Evolutionary conservation across 805 yeast species (phyloP).

Genomic region (Lipomyces yamadae): DNA sequence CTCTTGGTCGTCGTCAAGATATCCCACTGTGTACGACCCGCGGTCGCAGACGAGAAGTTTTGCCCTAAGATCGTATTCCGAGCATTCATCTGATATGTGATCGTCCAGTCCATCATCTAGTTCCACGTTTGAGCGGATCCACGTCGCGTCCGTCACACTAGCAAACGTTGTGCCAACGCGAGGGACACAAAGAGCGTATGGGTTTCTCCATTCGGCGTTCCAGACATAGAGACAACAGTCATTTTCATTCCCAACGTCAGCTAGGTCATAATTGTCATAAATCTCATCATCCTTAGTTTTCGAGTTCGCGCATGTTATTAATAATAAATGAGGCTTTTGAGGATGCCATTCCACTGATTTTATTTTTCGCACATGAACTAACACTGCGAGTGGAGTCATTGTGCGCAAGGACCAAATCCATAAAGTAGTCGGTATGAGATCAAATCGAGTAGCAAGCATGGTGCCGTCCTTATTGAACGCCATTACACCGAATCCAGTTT

Average conservation of each 20-base stretch:
- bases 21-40: conserved; percentile 22
- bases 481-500: conserved; percentile 26
- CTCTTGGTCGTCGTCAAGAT: conserved; percentile 33
- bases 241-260: conserved; percentile 21
- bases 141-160: conserved; percentile 17
- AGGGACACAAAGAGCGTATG: conserved; percentile 26
- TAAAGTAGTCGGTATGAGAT: conserved; percentile 31
- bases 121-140: conserved; percentile 24
- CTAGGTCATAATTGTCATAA: conserved; percentile 27
- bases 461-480: conserved; percentile 33
- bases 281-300: conserved; percentile 15
- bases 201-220: conserved; percentile 32
- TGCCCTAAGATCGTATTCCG: conserved; percentile 7
- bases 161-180: conserved; percentile 7
- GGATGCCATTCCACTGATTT: conserved; percentile 34
- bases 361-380: conserved; percentile 29
- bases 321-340: conserved; percentile 18
- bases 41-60: conserved; percentile 21
- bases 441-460: conserved; percentile 29
- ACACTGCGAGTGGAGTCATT: conserved; percentile 27
- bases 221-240: conserved; percentile 29
- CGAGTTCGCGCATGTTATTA: conserved; percentile 18
- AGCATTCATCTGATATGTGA: conserved; percentile 10
- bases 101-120: conserved; percentile 3
- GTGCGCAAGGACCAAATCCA: conserved; percentile 35